Evolutionary conservation across 2,329 filamentous ascomycete species (phyloP).

Genomic region (Colletotrichum caudatum): DNA sequence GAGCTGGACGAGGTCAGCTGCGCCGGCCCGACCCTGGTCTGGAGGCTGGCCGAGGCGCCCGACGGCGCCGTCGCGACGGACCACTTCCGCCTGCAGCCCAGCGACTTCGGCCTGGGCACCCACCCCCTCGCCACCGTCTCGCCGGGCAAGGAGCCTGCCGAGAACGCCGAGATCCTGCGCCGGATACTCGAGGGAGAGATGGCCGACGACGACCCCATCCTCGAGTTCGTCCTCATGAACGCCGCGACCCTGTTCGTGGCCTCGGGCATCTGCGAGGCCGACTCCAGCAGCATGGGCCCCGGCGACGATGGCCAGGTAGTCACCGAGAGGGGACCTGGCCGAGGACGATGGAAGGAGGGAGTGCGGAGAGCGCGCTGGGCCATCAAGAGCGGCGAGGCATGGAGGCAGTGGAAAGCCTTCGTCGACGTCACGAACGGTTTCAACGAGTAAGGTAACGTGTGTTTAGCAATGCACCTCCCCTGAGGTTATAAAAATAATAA

Average conservation of each 20-base stretch:
- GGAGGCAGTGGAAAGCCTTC: slow-evolving; percentile 84
- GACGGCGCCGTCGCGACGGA: slow-evolving; percentile 67
- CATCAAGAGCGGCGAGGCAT: slow-evolving; percentile 86
- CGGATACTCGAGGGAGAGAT: slow-evolving; percentile 81
- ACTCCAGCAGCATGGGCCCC: slow-evolving; percentile 81
- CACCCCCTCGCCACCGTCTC: slow-evolving; percentile 84
- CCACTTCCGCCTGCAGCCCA: slow-evolving; percentile 81
- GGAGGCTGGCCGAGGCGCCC: slow-evolving; percentile 70
- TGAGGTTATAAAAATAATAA: background rate
- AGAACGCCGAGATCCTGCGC: slow-evolving; percentile 88
- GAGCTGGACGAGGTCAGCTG: slow-evolving; percentile 96
- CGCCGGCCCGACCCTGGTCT: slow-evolving; percentile 89
- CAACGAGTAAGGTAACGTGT: background rate
- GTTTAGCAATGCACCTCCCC: no score
- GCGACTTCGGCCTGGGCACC: slow-evolving; percentile 85
- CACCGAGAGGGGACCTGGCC: slow-evolving; percentile 84
- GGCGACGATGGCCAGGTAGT: slow-evolving; percentile 86
- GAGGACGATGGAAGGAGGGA: slow-evolving; percentile 94
- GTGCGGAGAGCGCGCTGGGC: slow-evolving; percentile 89
- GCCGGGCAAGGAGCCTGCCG: slow-evolving; percentile 84
- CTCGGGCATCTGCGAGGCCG: slow-evolving; percentile 87
- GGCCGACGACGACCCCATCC: slow-evolving; percentile 80
- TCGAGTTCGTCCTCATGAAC: slow-evolving; percentile 96
- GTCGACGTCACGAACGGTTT: slow-evolving; percentile 80
- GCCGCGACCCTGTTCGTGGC: slow-evolving; percentile 88